Conservation (phyloP, 2,329 filamentous ascomycete genomes). For the Penicillium hesseltinei region DNA sequence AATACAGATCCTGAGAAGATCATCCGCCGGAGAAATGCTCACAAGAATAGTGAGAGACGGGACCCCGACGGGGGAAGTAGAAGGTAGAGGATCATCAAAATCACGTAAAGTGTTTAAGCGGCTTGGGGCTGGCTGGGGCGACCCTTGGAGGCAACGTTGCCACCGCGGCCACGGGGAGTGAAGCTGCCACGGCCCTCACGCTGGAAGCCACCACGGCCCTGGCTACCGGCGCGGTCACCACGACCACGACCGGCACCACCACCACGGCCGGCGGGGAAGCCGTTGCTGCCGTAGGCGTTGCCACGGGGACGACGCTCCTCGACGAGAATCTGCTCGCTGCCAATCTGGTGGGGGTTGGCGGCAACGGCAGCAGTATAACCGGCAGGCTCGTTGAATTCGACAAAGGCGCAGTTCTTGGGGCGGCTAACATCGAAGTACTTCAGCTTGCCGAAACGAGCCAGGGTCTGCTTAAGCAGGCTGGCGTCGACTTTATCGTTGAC, state of each 20-base stretch:
- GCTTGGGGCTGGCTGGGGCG: constrained; percentile 48
- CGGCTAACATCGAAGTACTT: constrained; percentile 64
- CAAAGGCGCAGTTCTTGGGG: constrained; percentile 93
- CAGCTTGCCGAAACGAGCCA: constrained; percentile 68
- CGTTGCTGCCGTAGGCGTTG: constrained; percentile 67
- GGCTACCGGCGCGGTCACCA: constrained; percentile 64
- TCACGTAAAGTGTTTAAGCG: constrained; percentile 32
- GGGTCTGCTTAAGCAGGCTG: constrained; percentile 65
- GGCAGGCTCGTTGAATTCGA: constrained; percentile 80
- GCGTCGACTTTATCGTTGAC: constrained; percentile 84
- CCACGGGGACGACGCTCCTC: constrained; percentile 84
- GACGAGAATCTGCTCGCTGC: constrained; percentile 77
- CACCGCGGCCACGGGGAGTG: constrained; percentile 63
- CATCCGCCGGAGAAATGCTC: constrained; percentile 15
- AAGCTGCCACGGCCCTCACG: constrained; percentile 68
- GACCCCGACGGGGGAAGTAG: constrained; percentile 6
- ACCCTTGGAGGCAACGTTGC: constrained; percentile 50
- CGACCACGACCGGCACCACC: constrained; percentile 66
- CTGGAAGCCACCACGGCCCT: constrained; percentile 65
- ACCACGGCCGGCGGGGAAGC: constrained; percentile 59
- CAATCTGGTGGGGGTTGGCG: constrained; percentile 82
- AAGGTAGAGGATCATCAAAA: constrained; percentile 11
- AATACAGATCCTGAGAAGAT: constrained; percentile 38
- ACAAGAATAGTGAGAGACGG: constrained; percentile 1
- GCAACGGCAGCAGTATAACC: constrained; percentile 79